Conservation (phyloP, 1,284 basidiomycete species). For the Cryptococcus maquisensis region DNA sequence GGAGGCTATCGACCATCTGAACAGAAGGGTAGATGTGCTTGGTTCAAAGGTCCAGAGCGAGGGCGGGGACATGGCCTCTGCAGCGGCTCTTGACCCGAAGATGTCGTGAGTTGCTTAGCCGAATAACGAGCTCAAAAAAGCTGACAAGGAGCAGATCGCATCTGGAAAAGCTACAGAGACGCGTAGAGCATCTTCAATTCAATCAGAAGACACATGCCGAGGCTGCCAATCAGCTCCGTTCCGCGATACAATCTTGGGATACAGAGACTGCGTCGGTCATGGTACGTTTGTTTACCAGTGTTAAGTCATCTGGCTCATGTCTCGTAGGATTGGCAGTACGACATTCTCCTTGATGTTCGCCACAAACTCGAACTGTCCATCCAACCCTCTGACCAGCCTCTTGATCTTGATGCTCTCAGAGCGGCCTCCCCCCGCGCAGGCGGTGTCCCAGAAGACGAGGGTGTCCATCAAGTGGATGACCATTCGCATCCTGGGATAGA, state of each 20-base stretch:
- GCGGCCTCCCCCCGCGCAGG: not conserved
- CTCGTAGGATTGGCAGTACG: conserved; percentile 17
- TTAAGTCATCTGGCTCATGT: not conserved
- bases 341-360: conserved; percentile 14
- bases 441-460: not conserved
- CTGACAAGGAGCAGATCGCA: conserved; percentile 5
- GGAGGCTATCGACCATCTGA: conserved; percentile 40
- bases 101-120: not conserved
- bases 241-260: conserved; percentile 23
- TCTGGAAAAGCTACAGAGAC: conserved; percentile 14
- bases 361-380: conserved; percentile 14
- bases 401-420: not conserved
- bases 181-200: conserved; percentile 22
- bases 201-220: conserved; percentile 23
- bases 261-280: conserved; percentile 18
- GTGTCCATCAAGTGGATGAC: conserved; percentile 3
- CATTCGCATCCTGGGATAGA: conserved; percentile 12
- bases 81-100: not conserved
- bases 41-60: conserved; percentile 1
- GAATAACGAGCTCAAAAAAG: too few relatives aligned
- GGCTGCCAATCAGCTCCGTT: conserved; percentile 17
- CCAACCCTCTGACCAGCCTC: not conserved
- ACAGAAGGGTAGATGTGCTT: conserved; percentile 31
- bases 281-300: conserved; percentile 13
- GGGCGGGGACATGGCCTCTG: not conserved